Conservation (phyloP, 257 asterid genomes). For the Misopates orontium region DNA sequence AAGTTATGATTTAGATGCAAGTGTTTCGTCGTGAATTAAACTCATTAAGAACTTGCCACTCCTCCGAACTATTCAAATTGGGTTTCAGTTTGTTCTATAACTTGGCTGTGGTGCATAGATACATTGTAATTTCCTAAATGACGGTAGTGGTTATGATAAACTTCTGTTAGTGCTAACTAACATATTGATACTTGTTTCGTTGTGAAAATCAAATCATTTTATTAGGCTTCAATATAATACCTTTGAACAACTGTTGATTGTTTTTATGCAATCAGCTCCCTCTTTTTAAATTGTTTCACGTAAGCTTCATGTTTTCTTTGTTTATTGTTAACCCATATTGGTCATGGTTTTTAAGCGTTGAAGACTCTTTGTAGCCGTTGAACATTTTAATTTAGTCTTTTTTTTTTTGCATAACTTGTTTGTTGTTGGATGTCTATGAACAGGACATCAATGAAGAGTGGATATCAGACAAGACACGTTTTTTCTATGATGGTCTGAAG, state of each 20-base stretch:
- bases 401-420: slow-evolving; percentile 8
- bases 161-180: background rate
- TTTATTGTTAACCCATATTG: background rate
- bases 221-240: background rate
- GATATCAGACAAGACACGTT: slow-evolving; percentile 99
- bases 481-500: slow-evolving; percentile 96
- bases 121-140: background rate
- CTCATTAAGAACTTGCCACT: background rate
- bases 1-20: background rate
- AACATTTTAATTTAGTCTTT: background rate
- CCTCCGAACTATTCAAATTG: slow-evolving; percentile 9
- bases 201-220: background rate
- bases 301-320: background rate
- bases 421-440: slow-evolving; percentile 27
- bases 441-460: slow-evolving; percentile 99
- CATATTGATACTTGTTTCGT: background rate
- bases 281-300: background rate
- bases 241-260: background rate
- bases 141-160: background rate
- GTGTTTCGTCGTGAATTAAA: background rate
- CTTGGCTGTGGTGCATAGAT: slow-evolving; percentile 1
- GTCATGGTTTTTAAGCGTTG: background rate
- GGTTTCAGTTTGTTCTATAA: background rate
- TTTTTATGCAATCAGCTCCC: background rate
- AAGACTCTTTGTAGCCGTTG: background rate